A percentile compares a stretch with the other conserved stretches of the same genome.
Evolutionary conservation across 495 filamentous ascomycete species (phyloP).

Genomic region (Hypoxylon trugodes): DNA sequence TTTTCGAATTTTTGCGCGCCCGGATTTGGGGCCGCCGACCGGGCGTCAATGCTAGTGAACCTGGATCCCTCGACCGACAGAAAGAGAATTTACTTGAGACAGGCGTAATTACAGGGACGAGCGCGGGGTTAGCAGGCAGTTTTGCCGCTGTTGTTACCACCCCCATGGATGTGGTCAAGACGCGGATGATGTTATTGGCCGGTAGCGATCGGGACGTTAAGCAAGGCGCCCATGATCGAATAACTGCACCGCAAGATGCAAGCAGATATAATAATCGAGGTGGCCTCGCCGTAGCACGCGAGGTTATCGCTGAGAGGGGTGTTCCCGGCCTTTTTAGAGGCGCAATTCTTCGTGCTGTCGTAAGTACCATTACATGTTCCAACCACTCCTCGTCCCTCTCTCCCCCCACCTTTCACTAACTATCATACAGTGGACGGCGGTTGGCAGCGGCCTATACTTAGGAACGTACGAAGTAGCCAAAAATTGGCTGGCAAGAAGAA

Average conservation of each 20-base stretch:
- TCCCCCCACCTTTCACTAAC: too few relatives aligned
- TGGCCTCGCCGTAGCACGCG: slow-evolving; percentile 65
- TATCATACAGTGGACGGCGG: slow-evolving; percentile 88
- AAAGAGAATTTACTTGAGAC: slow-evolving; percentile 61
- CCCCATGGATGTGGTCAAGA: slow-evolving; percentile 86
- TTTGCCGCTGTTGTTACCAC: slow-evolving; percentile 78
- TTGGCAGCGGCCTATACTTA: slow-evolving; percentile 84
- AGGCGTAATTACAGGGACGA: slow-evolving; percentile 71
- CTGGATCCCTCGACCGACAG: slow-evolving; percentile 29
- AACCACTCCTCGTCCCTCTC: too few relatives aligned
- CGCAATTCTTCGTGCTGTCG: slow-evolving; percentile 72
- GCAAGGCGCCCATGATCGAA: slow-evolving; percentile 40
- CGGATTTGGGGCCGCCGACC: slow-evolving; percentile 47
- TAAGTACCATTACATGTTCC: too few relatives aligned
- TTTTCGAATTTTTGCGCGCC: slow-evolving; percentile 75
- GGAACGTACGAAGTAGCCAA: slow-evolving; percentile 85
- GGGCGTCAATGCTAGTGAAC: slow-evolving; percentile 8
- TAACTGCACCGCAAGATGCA: slow-evolving; percentile 29
- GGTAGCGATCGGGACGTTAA: slow-evolving; percentile 37
- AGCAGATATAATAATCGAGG: slow-evolving; percentile 25
- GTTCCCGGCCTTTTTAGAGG: slow-evolving; percentile 79
- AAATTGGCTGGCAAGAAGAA: slow-evolving; percentile 67
- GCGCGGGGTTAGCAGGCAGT: slow-evolving; percentile 73
- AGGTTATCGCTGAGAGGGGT: slow-evolving; percentile 70
- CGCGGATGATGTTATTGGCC: slow-evolving; percentile 72